Base-by-base conservation (phyloP, 1,139 yeast species). In the Dujonia santamariae region DNA sequence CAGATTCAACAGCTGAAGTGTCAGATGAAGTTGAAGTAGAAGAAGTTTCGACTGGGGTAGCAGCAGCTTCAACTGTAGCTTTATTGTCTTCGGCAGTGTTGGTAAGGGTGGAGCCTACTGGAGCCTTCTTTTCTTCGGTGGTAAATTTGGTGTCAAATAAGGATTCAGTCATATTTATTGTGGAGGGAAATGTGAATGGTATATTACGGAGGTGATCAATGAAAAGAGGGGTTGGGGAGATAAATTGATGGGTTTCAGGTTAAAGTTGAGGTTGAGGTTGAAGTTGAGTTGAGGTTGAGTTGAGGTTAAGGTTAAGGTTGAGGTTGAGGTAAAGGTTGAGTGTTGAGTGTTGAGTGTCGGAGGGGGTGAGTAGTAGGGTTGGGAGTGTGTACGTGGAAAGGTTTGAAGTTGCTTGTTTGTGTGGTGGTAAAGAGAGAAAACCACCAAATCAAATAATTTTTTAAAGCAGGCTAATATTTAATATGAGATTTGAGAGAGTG, bases 71-170 rank as follows among this genome's bases (percentile, higher is more conserved):
- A n/a, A n/a, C n/a, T n/a, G n/a, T n/a, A n/a, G n/a, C n/a, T n/a
- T n/a, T n/a, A n/a, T n/a, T n/a, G n/a, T n/a, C n/a, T n/a, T n/a
- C n/a, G 13, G 23, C 23, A 8, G 9, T 8, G 9, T 20, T 8
- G 9, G 11, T 8, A 8, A 20, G 11, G 9, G 26, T 12, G 14
- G 26, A 8, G n/a, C n/a, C n/a, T n/a, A n/a, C n/a, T 7, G 26
- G 26, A n/a, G 8, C 14, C 4, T 7, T 18, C 14, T n/a, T 15
- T 14, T 29, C 32, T 7, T 58, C 61, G 13, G 59, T 46, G 29
- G 60, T 53, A 45, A 59, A 61, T 30, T 61, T 60, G 28, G 67
- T 62, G 42, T 64, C 71, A 42, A 64, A 64, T 46, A 64, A 61
- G 19, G 70, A 63, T 54, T 64, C 71, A 28, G 70, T 63, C 70